Base-by-base conservation (phyloP, 2,329 filamentous ascomycete species). In the Fusarium sp. region DNA sequence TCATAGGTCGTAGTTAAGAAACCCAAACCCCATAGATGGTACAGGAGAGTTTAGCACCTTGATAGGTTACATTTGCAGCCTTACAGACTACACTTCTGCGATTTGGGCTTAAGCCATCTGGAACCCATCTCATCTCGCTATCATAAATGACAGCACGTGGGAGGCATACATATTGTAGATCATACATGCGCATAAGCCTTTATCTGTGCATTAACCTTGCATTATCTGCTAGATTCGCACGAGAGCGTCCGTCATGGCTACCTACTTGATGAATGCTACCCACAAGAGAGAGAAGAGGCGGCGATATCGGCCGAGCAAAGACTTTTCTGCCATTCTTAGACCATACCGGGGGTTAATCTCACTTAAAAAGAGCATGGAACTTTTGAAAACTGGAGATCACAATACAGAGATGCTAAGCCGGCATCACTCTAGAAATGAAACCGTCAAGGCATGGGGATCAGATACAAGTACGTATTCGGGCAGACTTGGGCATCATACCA, bases 121-220 rank as follows among this genome's bases (percentile, higher is more conserved):
- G 13, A 34, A n/a, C 31, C 12, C 5, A 49, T 49, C 48, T 48
- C 32, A 55, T 60, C 42, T 43, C 10, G 7, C 28, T 29, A 22
- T 64, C 62, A 51, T 44, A 61, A 61, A 56, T 50, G 56, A 61
- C 39, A 61, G 40, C 25, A 31, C n/a, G 24, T 15, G 46, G 19
- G 38, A 34, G 49, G 9, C 24, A 13, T 26, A 13, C 6, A 35
- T 44, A 34, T n/a, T 34, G 12, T 26, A 19, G 19, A 19, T 19
- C 19, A 19, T 19, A 19, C 19, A 2, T 3, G 19, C 19, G 19
- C 19, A 19, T 19, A 19, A 19, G 19, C 19, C 19, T 19, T 19
- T 19, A 19, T 19, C 19, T 19, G 19, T 19, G 19, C 19, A 19
- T 19, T 19, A 19, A 19, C 19, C 19, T 19, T 19, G 3, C 3